These are phyloP conservation scores for Naegleria lovaniensis DNA, from an alignment of 208 protist genomes.

Conservation along the genomic window DNA sequence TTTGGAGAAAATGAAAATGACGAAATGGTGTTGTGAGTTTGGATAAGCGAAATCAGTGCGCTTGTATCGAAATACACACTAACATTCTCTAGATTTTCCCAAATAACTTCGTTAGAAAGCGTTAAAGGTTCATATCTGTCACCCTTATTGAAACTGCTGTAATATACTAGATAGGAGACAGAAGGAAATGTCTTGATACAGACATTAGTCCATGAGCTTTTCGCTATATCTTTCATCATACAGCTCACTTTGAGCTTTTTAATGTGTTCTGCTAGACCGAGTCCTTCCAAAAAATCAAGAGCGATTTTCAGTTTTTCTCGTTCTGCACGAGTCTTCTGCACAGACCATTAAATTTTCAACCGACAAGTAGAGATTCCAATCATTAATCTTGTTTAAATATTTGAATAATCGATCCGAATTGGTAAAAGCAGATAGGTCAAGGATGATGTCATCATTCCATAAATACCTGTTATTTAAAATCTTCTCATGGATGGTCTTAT, in stretches of 20 bases:
- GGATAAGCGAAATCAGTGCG: not conserved
- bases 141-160: not conserved
- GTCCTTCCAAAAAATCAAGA: not conserved
- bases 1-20: not conserved
- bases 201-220: not conserved
- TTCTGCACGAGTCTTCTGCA: no score
- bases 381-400: not conserved
- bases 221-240: not conserved
- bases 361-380: not conserved
- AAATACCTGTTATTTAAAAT: not conserved
- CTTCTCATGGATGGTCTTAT: not conserved
- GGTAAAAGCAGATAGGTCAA: not conserved
- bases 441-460: not conserved
- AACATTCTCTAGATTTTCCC: not conserved
- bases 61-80: not conserved
- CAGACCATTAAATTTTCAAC: not conserved
- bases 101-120: not conserved
- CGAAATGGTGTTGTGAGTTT: not conserved
- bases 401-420: not conserved
- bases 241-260: not conserved
- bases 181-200: not conserved
- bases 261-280: not conserved
- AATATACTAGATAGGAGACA: not conserved
- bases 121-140: not conserved
- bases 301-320: not conserved